These are phyloP conservation scores for Hygrophila difformis DNA, from an alignment of 257 asterid species.

Conservation along the genomic window DNA sequence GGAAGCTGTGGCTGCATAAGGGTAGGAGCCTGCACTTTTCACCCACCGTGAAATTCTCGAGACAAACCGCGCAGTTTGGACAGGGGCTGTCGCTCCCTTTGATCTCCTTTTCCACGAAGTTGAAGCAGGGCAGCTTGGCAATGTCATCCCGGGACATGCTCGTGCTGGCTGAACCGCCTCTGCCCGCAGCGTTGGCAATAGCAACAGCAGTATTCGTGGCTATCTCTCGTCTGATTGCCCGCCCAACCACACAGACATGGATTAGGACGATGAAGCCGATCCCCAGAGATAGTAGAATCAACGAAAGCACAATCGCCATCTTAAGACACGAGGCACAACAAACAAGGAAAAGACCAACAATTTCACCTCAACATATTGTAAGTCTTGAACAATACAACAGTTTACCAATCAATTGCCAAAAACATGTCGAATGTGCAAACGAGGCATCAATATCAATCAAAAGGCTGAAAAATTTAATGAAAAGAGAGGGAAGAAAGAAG, in stretches of 20 bases:
- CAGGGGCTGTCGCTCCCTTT: constrained; percentile 28
- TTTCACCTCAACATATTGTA: too few species aligned
- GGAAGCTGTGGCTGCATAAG: constrained; percentile 43
- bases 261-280: constrained; percentile 39
- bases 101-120: constrained; percentile 35
- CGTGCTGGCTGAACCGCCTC: constrained; percentile 37
- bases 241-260: constrained; percentile 56
- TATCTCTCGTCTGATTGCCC: constrained; percentile 28
- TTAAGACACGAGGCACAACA: too few species aligned
- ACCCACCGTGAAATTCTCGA: constrained; percentile 36
- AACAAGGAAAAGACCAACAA: too few species aligned
- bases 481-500: too few species aligned
- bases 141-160: constrained; percentile 72
- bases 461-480: too few species aligned
- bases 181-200: constrained; percentile 23
- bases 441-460: too few species aligned
- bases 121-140: constrained; percentile 67
- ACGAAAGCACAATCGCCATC: constrained; percentile 48
- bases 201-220: constrained; percentile 1
- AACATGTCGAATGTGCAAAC: too few species aligned
- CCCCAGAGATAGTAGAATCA: constrained; percentile 35
- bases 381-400: too few species aligned
- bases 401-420: too few species aligned
- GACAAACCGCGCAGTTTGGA: constrained; percentile 42
- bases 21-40: constrained; percentile 53